Conservation (phyloP, 345 rosid genomes). For the Dipteronia dyeriana region DNA sequence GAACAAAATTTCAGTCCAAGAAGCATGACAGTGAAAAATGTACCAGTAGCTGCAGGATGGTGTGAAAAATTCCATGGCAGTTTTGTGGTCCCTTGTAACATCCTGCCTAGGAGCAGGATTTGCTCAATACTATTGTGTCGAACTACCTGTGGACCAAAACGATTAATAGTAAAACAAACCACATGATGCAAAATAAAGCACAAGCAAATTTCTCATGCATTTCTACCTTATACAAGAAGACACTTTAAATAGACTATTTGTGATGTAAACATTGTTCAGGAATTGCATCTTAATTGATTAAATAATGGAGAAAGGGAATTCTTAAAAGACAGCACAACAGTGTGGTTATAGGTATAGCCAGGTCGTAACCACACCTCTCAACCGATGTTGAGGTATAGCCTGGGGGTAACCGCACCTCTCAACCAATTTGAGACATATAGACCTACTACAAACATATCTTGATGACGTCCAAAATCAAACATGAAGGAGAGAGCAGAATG, state of each 20-base stretch:
- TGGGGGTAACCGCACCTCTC: no score
- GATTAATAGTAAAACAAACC: constrained; percentile 6
- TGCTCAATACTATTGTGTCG: constrained; percentile 92
- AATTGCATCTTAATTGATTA: not conserved
- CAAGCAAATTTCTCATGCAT: not conserved
- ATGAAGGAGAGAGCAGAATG: not conserved
- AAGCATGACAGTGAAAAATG: constrained; percentile 95
- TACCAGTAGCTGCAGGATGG: constrained; percentile 97
- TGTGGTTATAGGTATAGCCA: no score
- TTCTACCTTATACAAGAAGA: not conserved
- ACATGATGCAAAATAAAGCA: not conserved
- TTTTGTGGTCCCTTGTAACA: constrained; percentile 86
- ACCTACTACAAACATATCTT: not conserved
- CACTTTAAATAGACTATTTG: not conserved
- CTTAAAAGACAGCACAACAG: not conserved
- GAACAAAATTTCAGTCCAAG: constrained; percentile 96
- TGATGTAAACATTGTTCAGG: not conserved
- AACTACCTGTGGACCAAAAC: constrained; percentile 59
- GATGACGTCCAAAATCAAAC: not conserved
- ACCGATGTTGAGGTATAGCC: no score
- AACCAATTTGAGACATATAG: no score
- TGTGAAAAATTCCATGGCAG: constrained; percentile 89
- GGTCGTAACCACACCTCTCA: no score
- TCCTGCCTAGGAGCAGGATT: constrained; percentile 89
- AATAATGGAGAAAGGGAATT: not conserved